phyloP scores from a whole-genome alignment of 306 rosid genomes.

The Vigna nakashimae region DNA sequence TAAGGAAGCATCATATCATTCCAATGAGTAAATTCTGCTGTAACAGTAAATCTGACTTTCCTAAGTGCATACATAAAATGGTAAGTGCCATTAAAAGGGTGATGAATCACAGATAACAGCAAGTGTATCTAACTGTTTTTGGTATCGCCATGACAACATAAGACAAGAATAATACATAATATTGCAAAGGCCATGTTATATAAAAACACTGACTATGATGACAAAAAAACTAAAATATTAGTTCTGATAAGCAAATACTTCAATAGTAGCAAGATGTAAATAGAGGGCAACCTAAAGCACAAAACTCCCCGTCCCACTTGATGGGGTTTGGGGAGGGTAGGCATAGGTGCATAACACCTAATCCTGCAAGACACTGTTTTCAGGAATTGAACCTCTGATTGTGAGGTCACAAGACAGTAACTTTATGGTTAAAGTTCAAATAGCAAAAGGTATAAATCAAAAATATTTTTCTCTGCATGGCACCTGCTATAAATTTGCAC shows the following conservation, averaged over 20 bases:
- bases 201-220: neutral
- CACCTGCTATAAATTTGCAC: constrained; percentile 32
- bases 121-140: constrained; percentile 11
- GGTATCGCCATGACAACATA: neutral
- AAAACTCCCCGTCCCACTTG: neutral
- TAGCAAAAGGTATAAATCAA: constrained; percentile 21
- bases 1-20: neutral
- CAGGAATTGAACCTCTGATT: constrained; percentile 3
- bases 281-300: neutral
- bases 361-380: neutral
- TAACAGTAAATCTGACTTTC: constrained; percentile 24
- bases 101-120: neutral
- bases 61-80: constrained; percentile 17
- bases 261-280: neutral
- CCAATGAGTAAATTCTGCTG: neutral
- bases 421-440: neutral
- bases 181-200: neutral
- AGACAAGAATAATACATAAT: neutral
- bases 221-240: neutral
- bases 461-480: constrained; percentile 17
- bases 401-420: neutral
- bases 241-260: constrained; percentile 5
- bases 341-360: neutral
- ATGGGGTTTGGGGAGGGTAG: too few species aligned
- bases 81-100: constrained; percentile 18